Evolutionary conservation across 2,329 filamentous ascomycete species (phyloP).

Genomic region (Periglandula ipomoeae): DNA sequence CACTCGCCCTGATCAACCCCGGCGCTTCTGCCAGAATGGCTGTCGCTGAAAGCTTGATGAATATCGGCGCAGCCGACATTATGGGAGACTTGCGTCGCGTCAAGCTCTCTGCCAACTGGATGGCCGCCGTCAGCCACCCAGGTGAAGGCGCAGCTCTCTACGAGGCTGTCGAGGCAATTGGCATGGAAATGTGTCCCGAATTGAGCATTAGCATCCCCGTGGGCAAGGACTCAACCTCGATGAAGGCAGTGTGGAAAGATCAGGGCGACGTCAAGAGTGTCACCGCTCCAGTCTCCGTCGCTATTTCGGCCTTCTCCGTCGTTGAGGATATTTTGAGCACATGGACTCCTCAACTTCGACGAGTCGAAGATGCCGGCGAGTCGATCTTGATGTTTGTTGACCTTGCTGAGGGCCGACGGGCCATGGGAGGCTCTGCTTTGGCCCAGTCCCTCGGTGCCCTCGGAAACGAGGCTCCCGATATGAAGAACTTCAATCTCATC

Average conservation of each 20-base stretch:
- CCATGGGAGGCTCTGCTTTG: conserved; percentile 82
- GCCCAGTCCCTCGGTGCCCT: conserved; percentile 84
- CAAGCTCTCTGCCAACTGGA: conserved; percentile 94
- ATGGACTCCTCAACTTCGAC: conserved; percentile 84
- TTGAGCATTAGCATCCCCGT: conserved; percentile 92
- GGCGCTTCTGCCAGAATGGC: conserved; percentile 93
- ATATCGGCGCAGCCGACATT: conserved; percentile 69
- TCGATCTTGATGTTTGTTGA: conserved; percentile 86
- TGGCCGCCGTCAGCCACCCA: conserved; percentile 89
- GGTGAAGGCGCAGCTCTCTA: conserved; percentile 90
- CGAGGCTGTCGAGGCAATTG: conserved; percentile 87
- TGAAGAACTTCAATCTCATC: conserved; percentile 71
- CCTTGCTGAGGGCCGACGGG: conserved; percentile 69
- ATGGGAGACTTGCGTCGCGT: conserved; percentile 68
- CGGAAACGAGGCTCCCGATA: conserved; percentile 76
- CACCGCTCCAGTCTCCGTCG: conserved; percentile 81
- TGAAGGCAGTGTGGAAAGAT: conserved; percentile 95
- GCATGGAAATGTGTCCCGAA: conserved; percentile 82
- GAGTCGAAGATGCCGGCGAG: conserved; percentile 80
- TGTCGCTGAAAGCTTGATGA: conserved; percentile 87
- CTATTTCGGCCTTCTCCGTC: conserved; percentile 83
- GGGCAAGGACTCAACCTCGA: conserved; percentile 96
- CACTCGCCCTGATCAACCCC: conserved; percentile 79
- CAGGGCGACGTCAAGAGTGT: conserved; percentile 66
- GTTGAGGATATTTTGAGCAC: conserved; percentile 77